Base-by-base conservation (phyloP, 2,329 filamentous ascomycete species). In the Aspergillus candidus region DNA sequence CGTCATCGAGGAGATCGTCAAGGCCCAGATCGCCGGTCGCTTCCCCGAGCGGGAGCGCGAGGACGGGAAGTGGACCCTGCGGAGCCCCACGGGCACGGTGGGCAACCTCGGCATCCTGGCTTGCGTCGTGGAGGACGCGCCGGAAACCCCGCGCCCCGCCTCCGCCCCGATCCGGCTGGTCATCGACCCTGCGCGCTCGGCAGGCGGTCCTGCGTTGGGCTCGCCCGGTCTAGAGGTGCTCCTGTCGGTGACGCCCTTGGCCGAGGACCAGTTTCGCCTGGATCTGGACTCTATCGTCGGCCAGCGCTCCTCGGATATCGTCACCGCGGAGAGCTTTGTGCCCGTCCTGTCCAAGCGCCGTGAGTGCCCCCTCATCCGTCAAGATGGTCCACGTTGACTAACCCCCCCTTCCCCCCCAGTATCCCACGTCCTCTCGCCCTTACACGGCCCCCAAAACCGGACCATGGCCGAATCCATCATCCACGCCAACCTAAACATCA, bases 31-130 rank as follows among this genome's bases (percentile, higher is more conserved):
- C 11, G 91, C 96, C 66, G 85, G 83, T 5, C 80, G 90, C 10
- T 95, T 94, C 58, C 72, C 86, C 0, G 89, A 95, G 61, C 65
- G 72, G n/a, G 88, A 95, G 69, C 80, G 90, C 46, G 88, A 95
- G 63, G 79, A 84, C 46, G 76, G 82, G 12, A 81, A 78, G 55
- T 96, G 88, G 89, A 86, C 86, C 29, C 77, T 94, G 29, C 80
- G 88, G 32, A 85, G 82, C 14, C 77, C 80, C 11, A 78, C 76
- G 46, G 77, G 82, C 61, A 74, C 77, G 6, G 58, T 67, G n/a
- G 74, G 73, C 32, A 84, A 72, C 41, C 62, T 80, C 18, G 74
- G 70, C 37, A 63, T 79, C 22, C 69, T 82, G 31, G 64, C 67
- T 31, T 69, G 71, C 46, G 66, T 70, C 14, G 70, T 63, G 40